A percentile compares a stretch with the other conserved stretches of the same genome.
phyloP scores from a whole-genome alignment of 2,329 filamentous ascomycete species.

The Penicillium hesseltinei region DNA sequence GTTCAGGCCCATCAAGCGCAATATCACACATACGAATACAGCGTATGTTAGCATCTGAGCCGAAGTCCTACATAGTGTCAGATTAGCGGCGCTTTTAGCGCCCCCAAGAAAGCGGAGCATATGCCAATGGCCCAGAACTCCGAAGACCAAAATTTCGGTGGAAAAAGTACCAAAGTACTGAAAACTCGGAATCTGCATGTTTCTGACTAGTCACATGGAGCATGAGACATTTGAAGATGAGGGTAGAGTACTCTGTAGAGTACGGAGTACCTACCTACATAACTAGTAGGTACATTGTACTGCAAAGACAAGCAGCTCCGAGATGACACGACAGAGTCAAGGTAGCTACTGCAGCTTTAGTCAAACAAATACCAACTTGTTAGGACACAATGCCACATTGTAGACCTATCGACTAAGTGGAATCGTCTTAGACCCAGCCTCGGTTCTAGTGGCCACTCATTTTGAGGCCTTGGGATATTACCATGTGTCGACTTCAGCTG shows the following conservation, averaged over 20 bases:
- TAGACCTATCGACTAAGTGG: background rate
- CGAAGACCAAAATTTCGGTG: background rate
- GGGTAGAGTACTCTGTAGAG: background rate
- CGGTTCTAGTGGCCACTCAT: background rate
- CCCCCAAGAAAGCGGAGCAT: conserved; percentile 7
- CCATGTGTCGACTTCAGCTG: conserved; percentile 16
- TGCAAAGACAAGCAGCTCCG: background rate
- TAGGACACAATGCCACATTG: background rate
- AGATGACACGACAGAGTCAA: background rate
- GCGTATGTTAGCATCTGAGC: conserved; percentile 1
- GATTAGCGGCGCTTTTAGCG: conserved; percentile 5
- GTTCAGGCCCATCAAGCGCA: background rate
- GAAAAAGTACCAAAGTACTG: background rate
- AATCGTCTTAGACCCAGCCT: background rate
- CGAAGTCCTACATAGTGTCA: background rate
- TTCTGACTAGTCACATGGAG: conserved; percentile 4
- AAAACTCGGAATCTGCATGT: background rate
- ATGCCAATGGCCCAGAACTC: conserved; percentile 6
- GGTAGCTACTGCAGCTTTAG: background rate
- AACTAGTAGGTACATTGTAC: background rate
- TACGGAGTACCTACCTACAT: background rate
- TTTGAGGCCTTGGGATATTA: background rate
- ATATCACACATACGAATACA: background rate
- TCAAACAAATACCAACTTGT: background rate
- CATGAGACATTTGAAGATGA: background rate